A percentile compares a stretch with the other conserved stretches of the same genome.
Conservation (phyloP, 345 rosid species). For the Lepidium sativum region DNA sequence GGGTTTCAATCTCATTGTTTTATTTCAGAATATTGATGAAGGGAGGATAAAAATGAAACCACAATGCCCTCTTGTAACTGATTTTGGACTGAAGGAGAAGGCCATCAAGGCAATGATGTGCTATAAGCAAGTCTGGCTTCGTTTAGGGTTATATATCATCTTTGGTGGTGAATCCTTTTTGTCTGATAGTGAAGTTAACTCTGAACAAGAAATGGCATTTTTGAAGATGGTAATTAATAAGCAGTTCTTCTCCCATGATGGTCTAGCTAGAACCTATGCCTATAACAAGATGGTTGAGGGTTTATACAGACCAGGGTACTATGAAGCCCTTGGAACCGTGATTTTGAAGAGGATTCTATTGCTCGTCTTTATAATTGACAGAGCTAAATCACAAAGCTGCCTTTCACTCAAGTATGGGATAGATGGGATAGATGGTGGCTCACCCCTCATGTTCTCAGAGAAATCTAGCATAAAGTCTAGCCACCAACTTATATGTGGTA, state of each 20-base stretch:
- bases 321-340: constrained; percentile 66
- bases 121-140: constrained; percentile 80
- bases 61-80: constrained; percentile 87
- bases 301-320: constrained; percentile 85
- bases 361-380: constrained; percentile 70
- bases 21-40: constrained; percentile 70
- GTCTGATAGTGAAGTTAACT: constrained; percentile 39
- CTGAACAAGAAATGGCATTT: constrained; percentile 52
- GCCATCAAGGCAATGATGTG: constrained; percentile 51
- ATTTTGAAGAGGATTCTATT: constrained; percentile 83
- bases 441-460: constrained; percentile 58
- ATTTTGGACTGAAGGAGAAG: constrained; percentile 80
- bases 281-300: constrained; percentile 95
- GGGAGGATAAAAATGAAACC: constrained; percentile 83
- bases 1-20: constrained; percentile 1
- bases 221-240: constrained; percentile 73
- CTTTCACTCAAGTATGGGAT: constrained; percentile 79
- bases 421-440: constrained; percentile 93
- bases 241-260: constrained; percentile 66
- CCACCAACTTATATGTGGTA: constrained; percentile 71
- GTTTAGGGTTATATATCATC: constrained; percentile 62
- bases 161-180: constrained; percentile 81
- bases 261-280: constrained; percentile 64
- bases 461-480: constrained; percentile 71
- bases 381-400: constrained; percentile 63